A percentile compares a stretch with the other conserved stretches of the same genome.
These are phyloP conservation scores for Kazachstania sp. DNA, from an alignment of 1,139 yeast genomes.

Conservation along the genomic window DNA sequence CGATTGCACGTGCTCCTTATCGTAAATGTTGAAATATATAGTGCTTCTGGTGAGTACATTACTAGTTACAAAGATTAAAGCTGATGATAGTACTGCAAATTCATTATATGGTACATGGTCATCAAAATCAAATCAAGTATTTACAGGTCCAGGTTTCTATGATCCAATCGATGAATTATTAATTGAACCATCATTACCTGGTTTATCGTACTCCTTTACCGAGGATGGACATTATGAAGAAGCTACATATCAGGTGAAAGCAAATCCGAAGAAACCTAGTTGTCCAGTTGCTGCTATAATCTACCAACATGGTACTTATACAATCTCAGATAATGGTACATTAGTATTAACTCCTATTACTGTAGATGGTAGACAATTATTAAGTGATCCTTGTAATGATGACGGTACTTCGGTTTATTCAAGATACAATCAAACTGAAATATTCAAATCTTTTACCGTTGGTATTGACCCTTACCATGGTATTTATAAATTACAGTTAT, in stretches of 20 bases:
- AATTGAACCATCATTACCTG: conserved; percentile 93
- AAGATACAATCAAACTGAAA: conserved; percentile 62
- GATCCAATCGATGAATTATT: conserved; percentile 92
- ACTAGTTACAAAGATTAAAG: background rate
- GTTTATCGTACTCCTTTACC: conserved; percentile 86
- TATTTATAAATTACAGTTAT: conserved; percentile 62
- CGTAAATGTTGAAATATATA: background rate
- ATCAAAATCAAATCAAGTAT: conserved; percentile 85
- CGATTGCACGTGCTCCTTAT: background rate
- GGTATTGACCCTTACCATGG: conserved; percentile 76
- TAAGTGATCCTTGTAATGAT: conserved; percentile 75
- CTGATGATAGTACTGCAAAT: conserved; percentile 3
- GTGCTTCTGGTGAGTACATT: background rate
- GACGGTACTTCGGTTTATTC: conserved; percentile 51
- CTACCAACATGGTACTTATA: conserved; percentile 84
- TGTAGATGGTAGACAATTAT: conserved; percentile 88
- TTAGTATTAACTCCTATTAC: conserved; percentile 61
- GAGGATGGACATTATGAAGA: conserved; percentile 85
- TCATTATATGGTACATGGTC: conserved; percentile 74
- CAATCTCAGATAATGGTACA: conserved; percentile 55
- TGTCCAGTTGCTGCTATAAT: conserved; percentile 79
- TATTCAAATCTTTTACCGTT: conserved; percentile 51
- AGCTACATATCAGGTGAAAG: conserved; percentile 70
- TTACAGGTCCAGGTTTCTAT: conserved; percentile 94
- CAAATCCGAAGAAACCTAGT: conserved; percentile 64